phyloP scores from a whole-genome alignment of 2,329 filamentous ascomycete genomes.

The Ustilaginoidea virens region DNA sequence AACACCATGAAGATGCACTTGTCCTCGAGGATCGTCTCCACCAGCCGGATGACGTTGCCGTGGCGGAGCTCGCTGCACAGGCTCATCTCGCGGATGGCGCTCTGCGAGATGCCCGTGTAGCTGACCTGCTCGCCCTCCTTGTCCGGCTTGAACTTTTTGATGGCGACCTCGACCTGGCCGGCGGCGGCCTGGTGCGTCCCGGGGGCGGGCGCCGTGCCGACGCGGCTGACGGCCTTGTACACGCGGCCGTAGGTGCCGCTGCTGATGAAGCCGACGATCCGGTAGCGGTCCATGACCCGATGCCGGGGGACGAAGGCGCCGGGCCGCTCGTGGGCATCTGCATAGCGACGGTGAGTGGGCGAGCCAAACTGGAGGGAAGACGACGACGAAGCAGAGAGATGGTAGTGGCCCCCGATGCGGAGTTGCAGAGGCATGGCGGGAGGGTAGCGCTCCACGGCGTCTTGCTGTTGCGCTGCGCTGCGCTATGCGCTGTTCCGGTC shows the following conservation, averaged over 20 bases:
- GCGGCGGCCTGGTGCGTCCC: no score
- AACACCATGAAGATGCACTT: constrained; percentile 99
- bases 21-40: constrained; percentile 94
- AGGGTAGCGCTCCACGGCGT: no score
- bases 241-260: constrained; percentile 96
- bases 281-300: constrained; percentile 81
- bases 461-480: no score
- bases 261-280: constrained; percentile 95
- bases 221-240: constrained; percentile 76
- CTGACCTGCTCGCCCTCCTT: constrained; percentile 92
- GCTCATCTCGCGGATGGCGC: constrained; percentile 93
- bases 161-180: constrained; percentile 74
- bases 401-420: constrained; percentile 14
- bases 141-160: constrained; percentile 99
- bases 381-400: constrained; percentile 8
- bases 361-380: constrained; percentile 6
- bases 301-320: constrained; percentile 59
- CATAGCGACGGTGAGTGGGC: constrained; percentile 19
- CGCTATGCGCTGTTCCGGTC: no score
- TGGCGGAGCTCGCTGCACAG: constrained; percentile 85
- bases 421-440: constrained; percentile 18
- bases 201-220: constrained; percentile 3
- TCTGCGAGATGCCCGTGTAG: constrained; percentile 96
- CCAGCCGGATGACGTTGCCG: constrained; percentile 74
- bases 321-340: constrained; percentile 39